Evolutionary conservation across 75 land plant genomes (phyloP).

Genomic region (Picea sitchensis): DNA sequence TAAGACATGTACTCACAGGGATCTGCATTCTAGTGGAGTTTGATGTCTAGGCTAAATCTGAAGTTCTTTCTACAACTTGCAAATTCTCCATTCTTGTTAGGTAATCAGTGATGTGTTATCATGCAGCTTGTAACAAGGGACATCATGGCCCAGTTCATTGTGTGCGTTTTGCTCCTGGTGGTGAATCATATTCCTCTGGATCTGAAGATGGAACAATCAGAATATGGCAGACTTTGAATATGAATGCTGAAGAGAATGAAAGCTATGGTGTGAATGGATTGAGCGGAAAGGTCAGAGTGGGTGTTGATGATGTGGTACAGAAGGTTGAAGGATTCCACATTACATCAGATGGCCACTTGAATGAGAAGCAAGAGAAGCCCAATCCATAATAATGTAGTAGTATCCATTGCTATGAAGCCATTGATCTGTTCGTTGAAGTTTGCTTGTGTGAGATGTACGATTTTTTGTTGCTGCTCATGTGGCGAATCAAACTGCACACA

Average conservation of each 20-base stretch:
- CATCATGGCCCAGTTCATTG: conserved; percentile 98
- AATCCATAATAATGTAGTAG: conserved; percentile 2
- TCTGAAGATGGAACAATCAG: conserved; percentile 97
- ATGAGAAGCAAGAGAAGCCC: conserved; percentile 21
- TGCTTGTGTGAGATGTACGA: neutral
- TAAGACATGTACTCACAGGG: neutral
- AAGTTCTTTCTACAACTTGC: neutral
- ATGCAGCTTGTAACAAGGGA: conserved; percentile 90
- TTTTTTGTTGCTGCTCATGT: neutral
- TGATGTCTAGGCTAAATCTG: neutral
- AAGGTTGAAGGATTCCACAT: conserved; percentile 81
- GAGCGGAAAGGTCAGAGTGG: conserved; percentile 39
- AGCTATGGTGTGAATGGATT: conserved; percentile 29
- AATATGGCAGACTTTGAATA: conserved; percentile 71
- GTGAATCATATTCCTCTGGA: conserved; percentile 95
- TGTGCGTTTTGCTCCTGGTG: conserved; percentile 89
- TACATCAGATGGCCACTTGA: conserved; percentile 31
- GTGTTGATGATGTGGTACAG: conserved; percentile 47
- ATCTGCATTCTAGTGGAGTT: neutral
- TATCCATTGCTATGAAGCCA: neutral
- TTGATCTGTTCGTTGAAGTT: conserved; percentile 1
- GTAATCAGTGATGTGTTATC: neutral
- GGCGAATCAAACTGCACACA: neutral
- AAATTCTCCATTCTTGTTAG: neutral
- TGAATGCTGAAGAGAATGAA: conserved; percentile 28